These are phyloP conservation scores for Neospermospora avenae DNA, from an alignment of 2,329 filamentous ascomycete species.

Conservation along the genomic window DNA sequence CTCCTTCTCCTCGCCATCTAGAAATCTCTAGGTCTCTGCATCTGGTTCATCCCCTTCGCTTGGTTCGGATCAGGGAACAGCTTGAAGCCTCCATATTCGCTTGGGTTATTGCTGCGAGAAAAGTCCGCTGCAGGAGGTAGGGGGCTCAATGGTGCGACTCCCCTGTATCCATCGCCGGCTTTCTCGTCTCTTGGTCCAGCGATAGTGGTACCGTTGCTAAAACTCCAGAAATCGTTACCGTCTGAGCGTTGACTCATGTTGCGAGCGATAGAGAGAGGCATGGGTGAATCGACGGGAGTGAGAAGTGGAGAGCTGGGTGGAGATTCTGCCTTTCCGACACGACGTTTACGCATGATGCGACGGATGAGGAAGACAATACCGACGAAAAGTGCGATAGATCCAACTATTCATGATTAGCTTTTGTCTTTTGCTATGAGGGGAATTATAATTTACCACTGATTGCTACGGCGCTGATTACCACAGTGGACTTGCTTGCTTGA, in stretches of 20 bases:
- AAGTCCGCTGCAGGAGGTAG: constrained; percentile 1
- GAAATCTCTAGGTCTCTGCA: constrained; percentile 7
- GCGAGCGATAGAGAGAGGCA: constrained; percentile 17
- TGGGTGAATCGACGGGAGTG: constrained; percentile 4
- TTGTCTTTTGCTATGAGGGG: background rate
- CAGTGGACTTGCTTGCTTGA: constrained; percentile 4
- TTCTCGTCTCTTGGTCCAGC: background rate
- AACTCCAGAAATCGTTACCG: constrained; percentile 4
- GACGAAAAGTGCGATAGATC: constrained; percentile 11
- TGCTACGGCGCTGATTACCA: constrained; percentile 10
- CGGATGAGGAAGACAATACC: constrained; percentile 20
- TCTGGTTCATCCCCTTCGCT: background rate
- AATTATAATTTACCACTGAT: constrained; percentile 9
- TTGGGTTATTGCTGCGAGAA: background rate
- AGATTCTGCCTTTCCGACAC: constrained; percentile 16
- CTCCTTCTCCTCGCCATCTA: background rate
- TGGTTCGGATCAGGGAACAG: background rate
- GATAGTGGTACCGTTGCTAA: background rate
- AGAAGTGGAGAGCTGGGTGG: constrained; percentile 20
- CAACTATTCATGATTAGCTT: constrained; percentile 8
- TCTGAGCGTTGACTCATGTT: constrained; percentile 17
- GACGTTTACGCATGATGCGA: constrained; percentile 18
- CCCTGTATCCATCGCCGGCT: background rate
- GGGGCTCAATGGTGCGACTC: constrained; percentile 5
- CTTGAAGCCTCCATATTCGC: background rate